Percentiles rank a stretch among this genome's conserved stretches.
These are phyloP conservation scores for Zelopaecilomyces penicillatus DNA, from an alignment of 2,329 filamentous ascomycete species.

Conservation along the genomic window DNA sequence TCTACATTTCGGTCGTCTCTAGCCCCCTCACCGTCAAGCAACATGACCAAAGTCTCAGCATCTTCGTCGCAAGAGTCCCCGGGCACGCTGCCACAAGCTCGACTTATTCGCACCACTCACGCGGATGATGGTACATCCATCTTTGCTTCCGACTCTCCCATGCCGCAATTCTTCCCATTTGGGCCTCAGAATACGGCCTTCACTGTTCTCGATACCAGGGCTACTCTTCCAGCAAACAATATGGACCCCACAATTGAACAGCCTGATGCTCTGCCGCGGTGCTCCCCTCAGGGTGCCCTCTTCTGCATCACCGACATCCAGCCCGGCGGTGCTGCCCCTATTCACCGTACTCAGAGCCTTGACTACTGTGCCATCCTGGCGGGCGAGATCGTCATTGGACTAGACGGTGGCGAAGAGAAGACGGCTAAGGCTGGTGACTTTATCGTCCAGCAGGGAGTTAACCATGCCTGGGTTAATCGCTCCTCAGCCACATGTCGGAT, in stretches of 20 bases:
- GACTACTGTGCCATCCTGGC: slow-evolving; percentile 32
- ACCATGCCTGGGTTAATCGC: slow-evolving; percentile 37
- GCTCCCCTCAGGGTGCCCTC: slow-evolving; percentile 25
- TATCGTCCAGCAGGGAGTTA: slow-evolving; percentile 34
- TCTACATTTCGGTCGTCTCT: too few species aligned
- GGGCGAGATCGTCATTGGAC: slow-evolving; percentile 29
- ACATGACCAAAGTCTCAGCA: too few species aligned
- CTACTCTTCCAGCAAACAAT: slow-evolving; percentile 24
- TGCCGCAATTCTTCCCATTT: slow-evolving; percentile 22
- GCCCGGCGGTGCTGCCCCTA: slow-evolving; percentile 22
- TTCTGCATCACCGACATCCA: slow-evolving; percentile 26
- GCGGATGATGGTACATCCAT: slow-evolving; percentile 21
- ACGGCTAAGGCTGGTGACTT: slow-evolving; percentile 27
- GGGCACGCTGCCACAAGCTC: slow-evolving; percentile 9
- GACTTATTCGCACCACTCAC: slow-evolving; percentile 23
- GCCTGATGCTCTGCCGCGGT: slow-evolving; percentile 21
- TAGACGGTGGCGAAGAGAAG: slow-evolving; percentile 34
- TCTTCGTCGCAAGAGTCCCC: background rate
- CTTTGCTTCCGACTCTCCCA: slow-evolving; percentile 20
- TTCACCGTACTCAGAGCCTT: slow-evolving; percentile 33
- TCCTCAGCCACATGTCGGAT: slow-evolving; percentile 28
- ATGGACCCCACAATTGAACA: slow-evolving; percentile 8
- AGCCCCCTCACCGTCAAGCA: too few species aligned
- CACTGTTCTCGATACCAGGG: slow-evolving; percentile 21
- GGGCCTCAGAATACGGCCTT: slow-evolving; percentile 22